Conservation (phyloP, 768 basidiomycete genomes). For the Rhizopogon vulgaris region DNA sequence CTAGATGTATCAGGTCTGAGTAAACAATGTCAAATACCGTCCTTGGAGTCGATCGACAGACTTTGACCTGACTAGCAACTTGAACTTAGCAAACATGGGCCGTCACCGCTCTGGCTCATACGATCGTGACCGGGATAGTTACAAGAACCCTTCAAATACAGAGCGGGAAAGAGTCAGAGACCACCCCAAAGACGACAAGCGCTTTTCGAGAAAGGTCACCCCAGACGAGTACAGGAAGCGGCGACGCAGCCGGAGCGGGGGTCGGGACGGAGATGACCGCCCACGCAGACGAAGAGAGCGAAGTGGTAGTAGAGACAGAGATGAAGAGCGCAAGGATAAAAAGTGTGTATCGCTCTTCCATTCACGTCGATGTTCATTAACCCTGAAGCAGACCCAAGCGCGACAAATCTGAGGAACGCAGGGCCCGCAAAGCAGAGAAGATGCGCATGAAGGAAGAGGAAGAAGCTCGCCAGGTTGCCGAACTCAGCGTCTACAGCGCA, state of each 20-base stretch:
- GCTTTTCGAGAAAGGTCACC: slow-evolving; percentile 25
- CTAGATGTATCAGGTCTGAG: not conserved
- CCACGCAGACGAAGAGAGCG: slow-evolving; percentile 18
- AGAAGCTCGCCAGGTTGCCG: slow-evolving; percentile 87
- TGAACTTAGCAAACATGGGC: slow-evolving; percentile 29
- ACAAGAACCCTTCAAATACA: slow-evolving; percentile 23
- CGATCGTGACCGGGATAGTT: slow-evolving; percentile 12
- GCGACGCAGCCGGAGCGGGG: slow-evolving; percentile 25
- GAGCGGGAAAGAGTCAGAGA: not conserved
- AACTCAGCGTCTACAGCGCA: slow-evolving; percentile 93
- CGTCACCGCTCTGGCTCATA: slow-evolving; percentile 44
- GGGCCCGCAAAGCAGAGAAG: slow-evolving; percentile 84
- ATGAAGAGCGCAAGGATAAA: slow-evolving; percentile 35
- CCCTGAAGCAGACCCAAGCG: slow-evolving; percentile 58
- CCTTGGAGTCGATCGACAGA: too few relatives aligned
- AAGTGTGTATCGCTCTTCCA: slow-evolving; percentile 33
- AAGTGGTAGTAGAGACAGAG: slow-evolving; percentile 14
- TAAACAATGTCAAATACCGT: not conserved
- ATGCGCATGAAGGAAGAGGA: slow-evolving; percentile 78
- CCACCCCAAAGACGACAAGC: slow-evolving; percentile 21
- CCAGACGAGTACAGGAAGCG: slow-evolving; percentile 25
- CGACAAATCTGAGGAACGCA: slow-evolving; percentile 82
- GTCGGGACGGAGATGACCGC: slow-evolving; percentile 29
- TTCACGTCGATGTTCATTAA: slow-evolving; percentile 3
- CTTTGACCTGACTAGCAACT: not conserved